Base-by-base conservation (phyloP, 306 rosid genomes). In the Acacia confusa region DNA sequence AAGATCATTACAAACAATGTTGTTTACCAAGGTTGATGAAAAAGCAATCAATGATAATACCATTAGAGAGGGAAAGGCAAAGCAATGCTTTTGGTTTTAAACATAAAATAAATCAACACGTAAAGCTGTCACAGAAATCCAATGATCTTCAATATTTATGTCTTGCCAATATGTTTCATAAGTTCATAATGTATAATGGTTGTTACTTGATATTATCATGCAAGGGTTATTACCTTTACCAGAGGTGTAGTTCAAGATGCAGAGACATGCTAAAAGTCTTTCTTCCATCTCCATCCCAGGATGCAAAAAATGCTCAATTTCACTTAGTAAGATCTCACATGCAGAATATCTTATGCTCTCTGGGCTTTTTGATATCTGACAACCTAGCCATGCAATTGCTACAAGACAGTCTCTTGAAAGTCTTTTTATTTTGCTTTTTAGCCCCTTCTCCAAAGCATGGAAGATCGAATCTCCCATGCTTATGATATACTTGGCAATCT, bases 331-430 rank as follows among this genome's bases (percentile, higher is more conserved):
- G 75, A 88, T 89, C 89, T 91, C 95, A 52, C 92, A 88, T 67
- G 91, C 87, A 44, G 90, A 85, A 85, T 68, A 77, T 81, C 88
- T 86, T n/a, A 85, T 65, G 81, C 85, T 84, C 40, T 86, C 84
- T 8, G 93, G 90, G 68, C 84, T 74, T 88, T 85, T 90, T 41
- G 92, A 79, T 48, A 92, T 82, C 77, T 92, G 95, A 82, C 86
- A 89, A 81, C 97, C 97, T 81, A 92, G 95, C 97, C 97, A 92
- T 40, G 97, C 85, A 86, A 90, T 76, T 69, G 92, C 52, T 61
- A 86, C 84, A 65, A 92, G 91, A 44, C 91, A 88, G 77, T 88
- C 92, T 83, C 87, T 89, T 63, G 95, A 89, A 79, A 92, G 95
- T 78, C 70, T 85, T 82, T 85, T 86, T 24, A 32, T 82, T 69